Evolutionary conservation across 257 asterid species (phyloP).

Genomic region (Verbascum thapsus): DNA sequence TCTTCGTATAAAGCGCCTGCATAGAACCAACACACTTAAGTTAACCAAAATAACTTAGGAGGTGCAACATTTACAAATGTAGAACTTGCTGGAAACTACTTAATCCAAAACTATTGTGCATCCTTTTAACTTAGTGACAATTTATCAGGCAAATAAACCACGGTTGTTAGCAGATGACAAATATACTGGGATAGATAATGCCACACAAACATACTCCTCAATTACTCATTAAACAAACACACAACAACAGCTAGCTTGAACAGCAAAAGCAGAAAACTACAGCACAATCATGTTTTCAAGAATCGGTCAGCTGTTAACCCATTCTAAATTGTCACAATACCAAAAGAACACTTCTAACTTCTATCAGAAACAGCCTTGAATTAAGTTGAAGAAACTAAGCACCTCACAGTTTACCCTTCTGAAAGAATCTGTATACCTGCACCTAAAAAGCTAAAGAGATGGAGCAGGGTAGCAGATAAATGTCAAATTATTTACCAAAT

Average conservation of each 20-base stretch:
- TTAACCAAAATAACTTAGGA: constrained; percentile 18
- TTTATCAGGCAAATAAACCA: constrained; percentile 16
- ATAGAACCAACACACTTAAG: constrained; percentile 25
- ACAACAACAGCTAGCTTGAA: background rate
- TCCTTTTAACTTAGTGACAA: constrained; percentile 9
- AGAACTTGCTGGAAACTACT: background rate
- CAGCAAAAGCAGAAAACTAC: constrained; percentile 6
- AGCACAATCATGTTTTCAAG: constrained; percentile 11
- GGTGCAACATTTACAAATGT: constrained; percentile 5
- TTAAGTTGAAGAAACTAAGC: constrained; percentile 1
- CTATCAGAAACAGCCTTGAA: constrained; percentile 3
- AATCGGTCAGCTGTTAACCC: background rate
- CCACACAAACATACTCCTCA: constrained; percentile 18
- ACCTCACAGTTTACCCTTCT: constrained; percentile 7
- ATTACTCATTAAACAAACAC: constrained; percentile 1
- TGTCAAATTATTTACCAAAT: background rate
- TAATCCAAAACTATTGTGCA: background rate
- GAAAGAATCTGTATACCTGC: background rate
- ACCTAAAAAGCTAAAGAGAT: constrained; percentile 5
- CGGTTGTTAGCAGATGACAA: constrained; percentile 6
- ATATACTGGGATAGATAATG: constrained; percentile 17
- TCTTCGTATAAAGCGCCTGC: constrained; percentile 96
- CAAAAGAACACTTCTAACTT: constrained; percentile 11
- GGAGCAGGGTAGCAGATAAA: constrained; percentile 11
- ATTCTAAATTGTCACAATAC: constrained; percentile 16